Evolutionary conservation across 345 rosid species (phyloP), one percentile per base, ranked within the genome.

Genomic region (Brassica nigra): DNA sequence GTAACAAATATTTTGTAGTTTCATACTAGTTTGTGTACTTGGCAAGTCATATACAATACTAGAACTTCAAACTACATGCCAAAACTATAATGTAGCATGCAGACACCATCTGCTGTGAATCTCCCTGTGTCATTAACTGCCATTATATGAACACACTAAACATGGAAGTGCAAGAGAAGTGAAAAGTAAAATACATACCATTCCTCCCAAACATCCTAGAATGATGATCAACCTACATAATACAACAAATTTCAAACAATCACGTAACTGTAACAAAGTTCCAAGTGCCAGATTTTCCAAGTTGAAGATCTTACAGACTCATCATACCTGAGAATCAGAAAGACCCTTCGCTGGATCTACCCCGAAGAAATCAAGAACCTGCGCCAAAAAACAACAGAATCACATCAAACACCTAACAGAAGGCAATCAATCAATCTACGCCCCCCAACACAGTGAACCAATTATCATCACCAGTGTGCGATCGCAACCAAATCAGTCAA

Each of bases 361-460:
- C 39, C 87, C 92, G 64, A 95, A 95, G 81, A 86, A 95, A 83
- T 95, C 95, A 86, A 93, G 81, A 64, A 95, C 99, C 99, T 95
- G 78, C 27, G 11, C 16, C n/a, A n/a, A 80, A 14, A 37, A 76
- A 76, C 58, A 79, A 78, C 37, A 65, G 0, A 73, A 61, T 44
- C 49, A 10, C 47, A 39, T 9, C 7, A 3, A 36, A 7, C 39
- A 36, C 39, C 39, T 36, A 36, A 36, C n/a, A n/a, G n/a, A 39
- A 39, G n/a, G n/a, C 33, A 30, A 30, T 4, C 52, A 44, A 42
- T 44, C 52, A 44, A 44, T 12, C 52, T 11, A 44, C 15, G 52
- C n/a, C 52, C 42, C 3, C n/a, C n/a, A 42, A 37, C 44, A 37
- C 44, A 37, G 44, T 37, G 44, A 37, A 8, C 2, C 44, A 37